These are phyloP conservation scores for Annulohypoxylon bovei DNA, from an alignment of 495 filamentous ascomycete species.

Conservation along the genomic window DNA sequence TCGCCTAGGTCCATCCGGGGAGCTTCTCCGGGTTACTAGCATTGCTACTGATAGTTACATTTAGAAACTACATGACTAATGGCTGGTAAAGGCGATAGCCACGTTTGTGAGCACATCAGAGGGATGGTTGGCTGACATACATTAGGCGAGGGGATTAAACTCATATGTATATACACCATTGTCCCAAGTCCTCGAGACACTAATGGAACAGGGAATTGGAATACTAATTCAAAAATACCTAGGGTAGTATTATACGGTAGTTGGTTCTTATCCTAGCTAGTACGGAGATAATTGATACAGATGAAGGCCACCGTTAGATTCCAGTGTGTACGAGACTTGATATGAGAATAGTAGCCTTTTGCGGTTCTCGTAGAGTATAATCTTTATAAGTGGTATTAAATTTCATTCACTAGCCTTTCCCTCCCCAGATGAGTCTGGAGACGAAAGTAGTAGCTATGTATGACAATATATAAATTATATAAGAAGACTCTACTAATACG, in stretches of 20 bases:
- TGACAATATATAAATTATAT: not conserved
- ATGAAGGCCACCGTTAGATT: too few species aligned
- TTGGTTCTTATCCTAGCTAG: not conserved
- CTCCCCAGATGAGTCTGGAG: not conserved
- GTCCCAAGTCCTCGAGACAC: not conserved
- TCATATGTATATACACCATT: not conserved
- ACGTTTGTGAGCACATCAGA: not conserved
- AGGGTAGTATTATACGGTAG: not conserved
- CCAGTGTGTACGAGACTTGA: not conserved
- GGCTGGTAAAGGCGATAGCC: constrained; percentile 4
- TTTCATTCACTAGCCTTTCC: not conserved
- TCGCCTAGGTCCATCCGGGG: not conserved
- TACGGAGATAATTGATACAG: not conserved
- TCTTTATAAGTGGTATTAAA: not conserved
- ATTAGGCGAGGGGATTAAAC: not conserved
- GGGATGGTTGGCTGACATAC: not conserved
- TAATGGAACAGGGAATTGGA: not conserved
- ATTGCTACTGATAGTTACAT: not conserved
- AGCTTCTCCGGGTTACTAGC: not conserved
- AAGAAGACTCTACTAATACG: not conserved
- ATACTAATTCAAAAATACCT: not conserved
- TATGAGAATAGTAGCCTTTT: not conserved
- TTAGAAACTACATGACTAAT: not conserved
- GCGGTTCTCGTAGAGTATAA: not conserved
- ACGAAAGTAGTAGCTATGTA: too few species aligned